Conservation (phyloP, 176 grass and related monocot genomes). For the Oryza australiensis region DNA sequence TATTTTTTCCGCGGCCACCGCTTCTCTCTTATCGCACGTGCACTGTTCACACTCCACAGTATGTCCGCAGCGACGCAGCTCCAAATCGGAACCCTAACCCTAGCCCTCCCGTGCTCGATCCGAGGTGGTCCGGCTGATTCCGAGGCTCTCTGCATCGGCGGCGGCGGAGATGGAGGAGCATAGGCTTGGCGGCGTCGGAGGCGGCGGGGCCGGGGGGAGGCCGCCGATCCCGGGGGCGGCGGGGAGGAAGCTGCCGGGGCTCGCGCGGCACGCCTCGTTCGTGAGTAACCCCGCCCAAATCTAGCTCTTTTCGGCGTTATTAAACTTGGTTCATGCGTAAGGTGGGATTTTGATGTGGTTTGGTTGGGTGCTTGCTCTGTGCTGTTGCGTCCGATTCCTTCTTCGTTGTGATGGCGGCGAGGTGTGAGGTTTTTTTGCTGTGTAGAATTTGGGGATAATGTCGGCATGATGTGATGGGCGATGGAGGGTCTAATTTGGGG, state of each 20-base stretch:
- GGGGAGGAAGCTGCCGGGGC: slow-evolving; percentile 40
- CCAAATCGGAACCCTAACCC: slow-evolving; percentile 43
- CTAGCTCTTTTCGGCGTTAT: neutral
- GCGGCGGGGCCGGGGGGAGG: slow-evolving; percentile 35
- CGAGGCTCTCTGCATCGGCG: neutral
- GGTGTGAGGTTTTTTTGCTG: neutral
- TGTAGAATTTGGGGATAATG: neutral
- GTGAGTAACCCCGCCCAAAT: slow-evolving; percentile 46
- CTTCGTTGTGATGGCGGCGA: neutral
- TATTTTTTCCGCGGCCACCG: neutral
- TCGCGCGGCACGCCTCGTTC: slow-evolving; percentile 68
- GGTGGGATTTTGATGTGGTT: slow-evolving; percentile 3
- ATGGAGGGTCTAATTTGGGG: neutral
- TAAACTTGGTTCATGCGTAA: slow-evolving; percentile 22
- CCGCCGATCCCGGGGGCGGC: slow-evolving; percentile 57
- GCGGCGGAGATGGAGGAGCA: slow-evolving; percentile 40
- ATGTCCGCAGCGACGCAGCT: neutral
- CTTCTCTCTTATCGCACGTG: neutral
- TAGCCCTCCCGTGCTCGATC: slow-evolving; percentile 19
- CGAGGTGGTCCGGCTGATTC: neutral
- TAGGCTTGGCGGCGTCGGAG: slow-evolving; percentile 8
- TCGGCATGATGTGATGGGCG: neutral
- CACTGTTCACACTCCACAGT: slow-evolving; percentile 45
- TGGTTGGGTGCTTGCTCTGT: neutral
- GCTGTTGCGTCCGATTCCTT: slow-evolving; percentile 3